Percentiles rank a stretch among this genome's conserved stretches.
Evolutionary conservation across 805 yeast species (phyloP).

Genomic region (Candida chauliodis): DNA sequence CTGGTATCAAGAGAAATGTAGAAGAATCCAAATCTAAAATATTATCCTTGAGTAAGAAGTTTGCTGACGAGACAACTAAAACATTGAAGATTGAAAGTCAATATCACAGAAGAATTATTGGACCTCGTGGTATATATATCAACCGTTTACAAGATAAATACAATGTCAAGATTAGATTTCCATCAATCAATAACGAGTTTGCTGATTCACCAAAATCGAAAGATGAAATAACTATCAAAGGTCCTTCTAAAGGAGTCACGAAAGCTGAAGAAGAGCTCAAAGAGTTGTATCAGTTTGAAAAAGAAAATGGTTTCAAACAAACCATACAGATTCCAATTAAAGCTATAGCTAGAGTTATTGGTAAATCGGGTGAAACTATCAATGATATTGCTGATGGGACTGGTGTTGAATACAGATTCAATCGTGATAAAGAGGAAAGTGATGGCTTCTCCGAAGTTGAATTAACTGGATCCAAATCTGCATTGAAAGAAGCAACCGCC

Average conservation of each 20-base stretch:
- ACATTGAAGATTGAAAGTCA: conserved; percentile 69
- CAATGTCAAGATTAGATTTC: conserved; percentile 76
- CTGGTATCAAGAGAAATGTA: conserved; percentile 77
- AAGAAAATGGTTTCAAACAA: conserved; percentile 72
- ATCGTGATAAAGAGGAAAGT: conserved; percentile 42
- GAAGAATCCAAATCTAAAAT: conserved; percentile 66
- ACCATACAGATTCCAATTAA: conserved; percentile 64
- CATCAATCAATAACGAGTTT: conserved; percentile 36
- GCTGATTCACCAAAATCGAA: conserved; percentile 42
- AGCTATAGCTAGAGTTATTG: conserved; percentile 83
- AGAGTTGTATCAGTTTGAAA: conserved; percentile 81
- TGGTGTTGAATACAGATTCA: conserved; percentile 53
- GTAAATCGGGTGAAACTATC: conserved; percentile 81
- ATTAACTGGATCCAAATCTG: conserved; percentile 73
- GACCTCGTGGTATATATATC: conserved; percentile 76
- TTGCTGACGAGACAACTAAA: conserved; percentile 76
- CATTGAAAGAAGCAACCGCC: conserved; percentile 67
- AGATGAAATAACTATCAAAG: conserved; percentile 70
- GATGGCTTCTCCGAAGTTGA: conserved; percentile 58
- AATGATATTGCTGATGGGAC: conserved; percentile 72
- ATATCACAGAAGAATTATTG: conserved; percentile 79
- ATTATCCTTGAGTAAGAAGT: conserved; percentile 56
- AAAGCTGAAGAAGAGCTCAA: conserved; percentile 80
- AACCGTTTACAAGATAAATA: conserved; percentile 86
- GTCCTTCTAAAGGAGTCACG: conserved; percentile 86